A percentile compares a stretch with the other conserved stretches of the same genome.
Conservation (phyloP, 2,329 filamentous ascomycete genomes). For the Whalleya microplaca region DNA sequence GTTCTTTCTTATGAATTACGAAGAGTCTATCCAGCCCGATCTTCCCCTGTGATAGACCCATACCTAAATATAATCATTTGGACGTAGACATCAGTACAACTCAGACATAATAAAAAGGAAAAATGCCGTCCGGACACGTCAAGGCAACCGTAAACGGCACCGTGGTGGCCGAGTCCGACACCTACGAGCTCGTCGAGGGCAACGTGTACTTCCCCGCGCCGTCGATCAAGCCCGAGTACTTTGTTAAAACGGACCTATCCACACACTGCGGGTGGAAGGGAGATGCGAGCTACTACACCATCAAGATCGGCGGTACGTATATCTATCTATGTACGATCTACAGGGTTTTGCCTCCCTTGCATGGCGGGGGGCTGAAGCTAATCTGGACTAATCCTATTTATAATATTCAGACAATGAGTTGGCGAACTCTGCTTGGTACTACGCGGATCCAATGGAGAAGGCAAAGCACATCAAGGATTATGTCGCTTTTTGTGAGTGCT, state of each 20-base stretch:
- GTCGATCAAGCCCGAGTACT: conserved; percentile 48
- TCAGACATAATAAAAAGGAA: conserved; percentile 7
- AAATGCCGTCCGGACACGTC: conserved; percentile 39
- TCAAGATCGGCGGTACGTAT: conserved; percentile 50
- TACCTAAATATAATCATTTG: conserved; percentile 4
- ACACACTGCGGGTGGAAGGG: conserved; percentile 63
- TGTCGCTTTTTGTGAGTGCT: conserved; percentile 60
- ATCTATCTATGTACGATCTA: not conserved
- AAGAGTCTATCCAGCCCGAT: no score
- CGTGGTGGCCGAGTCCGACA: conserved; percentile 54
- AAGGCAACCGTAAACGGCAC: conserved; percentile 53
- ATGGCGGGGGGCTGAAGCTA: no score
- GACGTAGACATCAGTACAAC: not conserved
- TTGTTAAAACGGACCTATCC: conserved; percentile 48
- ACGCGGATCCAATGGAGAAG: conserved; percentile 52
- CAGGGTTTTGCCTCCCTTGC: no score
- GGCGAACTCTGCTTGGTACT: conserved; percentile 63
- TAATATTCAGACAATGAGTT: conserved; percentile 45
- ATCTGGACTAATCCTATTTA: not conserved
- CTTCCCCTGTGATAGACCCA: not conserved
- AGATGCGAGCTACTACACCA: conserved; percentile 58
- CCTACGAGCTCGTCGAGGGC: conserved; percentile 60
- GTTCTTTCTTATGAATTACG: no score
- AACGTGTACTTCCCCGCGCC: conserved; percentile 60
- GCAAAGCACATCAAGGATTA: conserved; percentile 56